phyloP scores from a whole-genome alignment of 116 monocot genomes.

The Cymodocea nodosa region DNA sequence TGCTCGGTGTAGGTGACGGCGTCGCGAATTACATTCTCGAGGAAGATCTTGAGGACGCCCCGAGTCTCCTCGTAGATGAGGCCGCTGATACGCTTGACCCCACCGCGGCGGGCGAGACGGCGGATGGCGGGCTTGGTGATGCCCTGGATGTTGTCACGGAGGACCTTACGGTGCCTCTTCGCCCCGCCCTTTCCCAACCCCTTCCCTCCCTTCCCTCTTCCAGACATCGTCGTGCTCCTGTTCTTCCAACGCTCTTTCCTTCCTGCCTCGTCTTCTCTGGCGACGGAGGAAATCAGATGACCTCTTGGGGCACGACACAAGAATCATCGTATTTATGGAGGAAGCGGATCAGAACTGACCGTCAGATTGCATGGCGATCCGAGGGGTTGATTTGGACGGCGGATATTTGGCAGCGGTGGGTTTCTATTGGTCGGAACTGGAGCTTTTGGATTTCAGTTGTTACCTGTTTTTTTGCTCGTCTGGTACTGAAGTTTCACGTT shows the following conservation, averaged over 20 bases:
- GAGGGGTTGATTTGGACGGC: neutral
- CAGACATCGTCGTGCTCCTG: conserved; percentile 17
- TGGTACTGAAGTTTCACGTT: too few relatives aligned
- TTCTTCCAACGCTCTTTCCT: too few relatives aligned
- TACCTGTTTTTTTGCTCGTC: too few relatives aligned
- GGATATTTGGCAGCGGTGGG: neutral
- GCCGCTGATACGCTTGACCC: conserved; percentile 31
- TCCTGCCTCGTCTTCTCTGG: too few relatives aligned
- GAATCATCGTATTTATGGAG: neutral
- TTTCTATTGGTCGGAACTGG: neutral
- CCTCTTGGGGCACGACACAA: too few relatives aligned
- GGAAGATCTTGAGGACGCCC: conserved; percentile 66
- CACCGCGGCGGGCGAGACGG: conserved; percentile 38
- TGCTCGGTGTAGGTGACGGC: conserved; percentile 74
- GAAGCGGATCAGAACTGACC: neutral
- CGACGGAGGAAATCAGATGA: too few relatives aligned
- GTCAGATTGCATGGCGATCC: conserved; percentile 3
- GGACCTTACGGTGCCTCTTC: conserved; percentile 37
- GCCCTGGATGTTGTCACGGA: conserved; percentile 58
- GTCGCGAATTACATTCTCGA: conserved; percentile 76
- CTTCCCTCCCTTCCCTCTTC: conserved; percentile 41
- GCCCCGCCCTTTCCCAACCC: conserved; percentile 39
- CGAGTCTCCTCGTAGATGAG: conserved; percentile 61
- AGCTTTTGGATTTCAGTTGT: neutral
- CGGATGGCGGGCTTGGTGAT: conserved; percentile 65